Conservation (phyloP, 768 basidiomycete species). For the Tylopilus balloui region DNA sequence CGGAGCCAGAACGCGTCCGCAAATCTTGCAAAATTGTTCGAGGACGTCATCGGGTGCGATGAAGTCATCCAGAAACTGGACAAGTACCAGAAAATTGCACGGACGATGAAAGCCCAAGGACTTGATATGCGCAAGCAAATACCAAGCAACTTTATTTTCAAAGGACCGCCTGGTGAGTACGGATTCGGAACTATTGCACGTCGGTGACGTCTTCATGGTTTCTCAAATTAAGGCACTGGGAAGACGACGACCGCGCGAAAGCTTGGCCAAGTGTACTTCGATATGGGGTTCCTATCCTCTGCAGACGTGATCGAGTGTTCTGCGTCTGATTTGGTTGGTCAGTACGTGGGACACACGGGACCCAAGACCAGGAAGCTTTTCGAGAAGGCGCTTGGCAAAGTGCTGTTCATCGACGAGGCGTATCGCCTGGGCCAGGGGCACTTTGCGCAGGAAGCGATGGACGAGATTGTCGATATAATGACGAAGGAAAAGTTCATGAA, state of each 20-base stretch:
- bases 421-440: constrained; percentile 58
- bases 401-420: constrained; percentile 70
- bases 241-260: constrained; percentile 62
- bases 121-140: constrained; percentile 47
- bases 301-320: constrained; percentile 63
- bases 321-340: constrained; percentile 62
- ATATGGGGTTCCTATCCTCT: constrained; percentile 54
- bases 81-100: constrained; percentile 50
- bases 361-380: constrained; percentile 58
- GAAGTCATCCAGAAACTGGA: constrained; percentile 46
- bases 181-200: neutral
- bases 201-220: neutral
- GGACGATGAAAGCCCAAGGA: constrained; percentile 36
- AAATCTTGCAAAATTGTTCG: constrained; percentile 55
- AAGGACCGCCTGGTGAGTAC: constrained; percentile 60
- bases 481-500: constrained; percentile 54
- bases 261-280: constrained; percentile 57
- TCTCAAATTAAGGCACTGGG: constrained; percentile 45
- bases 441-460: constrained; percentile 68
- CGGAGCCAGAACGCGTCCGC: constrained; percentile 42
- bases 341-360: constrained; percentile 70
- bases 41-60: constrained; percentile 59
- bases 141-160: constrained; percentile 66
- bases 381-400: constrained; percentile 61
- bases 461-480: constrained; percentile 61